Percentiles rank a stretch among this genome's conserved stretches.
phyloP scores from a whole-genome alignment of 2,329 filamentous ascomycete genomes.

The Delphinella strobiligena region DNA sequence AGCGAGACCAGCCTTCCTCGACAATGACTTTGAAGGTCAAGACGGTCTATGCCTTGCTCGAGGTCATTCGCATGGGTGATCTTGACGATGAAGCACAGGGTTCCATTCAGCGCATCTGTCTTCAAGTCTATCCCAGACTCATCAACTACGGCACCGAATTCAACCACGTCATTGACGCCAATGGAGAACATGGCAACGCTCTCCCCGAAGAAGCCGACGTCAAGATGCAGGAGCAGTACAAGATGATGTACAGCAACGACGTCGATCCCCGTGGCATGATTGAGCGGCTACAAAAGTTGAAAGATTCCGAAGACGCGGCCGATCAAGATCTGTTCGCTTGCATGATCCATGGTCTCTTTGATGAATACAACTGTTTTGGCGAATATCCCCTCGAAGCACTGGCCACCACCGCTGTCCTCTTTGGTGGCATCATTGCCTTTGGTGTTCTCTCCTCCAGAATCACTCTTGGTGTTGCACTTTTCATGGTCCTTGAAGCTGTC shows the following conservation, averaged over 20 bases:
- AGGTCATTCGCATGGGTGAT: constrained; percentile 52
- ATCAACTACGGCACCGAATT: constrained; percentile 77
- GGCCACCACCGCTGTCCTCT: constrained; percentile 89
- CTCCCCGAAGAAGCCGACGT: constrained; percentile 68
- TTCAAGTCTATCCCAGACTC: constrained; percentile 82
- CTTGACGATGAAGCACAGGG: constrained; percentile 59
- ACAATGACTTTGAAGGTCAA: constrained; percentile 66
- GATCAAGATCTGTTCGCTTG: constrained; percentile 95
- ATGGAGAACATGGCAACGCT: constrained; percentile 68
- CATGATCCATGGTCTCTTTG: constrained; percentile 96
- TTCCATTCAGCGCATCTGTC: constrained; percentile 70
- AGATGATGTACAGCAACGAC: constrained; percentile 92
- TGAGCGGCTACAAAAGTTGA: constrained; percentile 72
- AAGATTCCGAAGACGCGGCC: constrained; percentile 67
- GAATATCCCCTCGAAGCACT: constrained; percentile 94
- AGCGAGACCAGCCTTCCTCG: constrained; percentile 56
- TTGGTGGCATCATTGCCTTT: constrained; percentile 91
- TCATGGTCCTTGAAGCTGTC: constrained; percentile 96
- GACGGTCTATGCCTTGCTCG: constrained; percentile 69
- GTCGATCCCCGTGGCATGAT: constrained; percentile 79
- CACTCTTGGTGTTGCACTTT: constrained; percentile 83
- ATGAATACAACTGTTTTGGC: constrained; percentile 90
- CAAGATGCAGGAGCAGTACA: constrained; percentile 96
- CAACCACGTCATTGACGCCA: constrained; percentile 81
- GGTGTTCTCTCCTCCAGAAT: constrained; percentile 73